Base-by-base conservation (phyloP, 805 yeast species). In the Ascoidea tarda region DNA sequence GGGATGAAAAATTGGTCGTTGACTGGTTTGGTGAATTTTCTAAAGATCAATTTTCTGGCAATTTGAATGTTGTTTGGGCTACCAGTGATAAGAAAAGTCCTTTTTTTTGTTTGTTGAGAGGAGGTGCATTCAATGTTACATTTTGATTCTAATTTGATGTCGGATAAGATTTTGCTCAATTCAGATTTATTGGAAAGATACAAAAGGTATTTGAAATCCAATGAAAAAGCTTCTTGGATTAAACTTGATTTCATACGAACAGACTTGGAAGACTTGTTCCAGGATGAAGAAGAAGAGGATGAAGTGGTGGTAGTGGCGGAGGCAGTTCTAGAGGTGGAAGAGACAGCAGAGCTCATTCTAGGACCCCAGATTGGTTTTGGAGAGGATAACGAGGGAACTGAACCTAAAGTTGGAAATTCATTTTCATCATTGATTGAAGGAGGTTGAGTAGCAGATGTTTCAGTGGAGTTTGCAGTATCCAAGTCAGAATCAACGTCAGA, bases 1-100 rank as follows among this genome's bases (percentile, higher is more conserved):
- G 98, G 97, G 51, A 90, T 78, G 33, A 74, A 64, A 63, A 90
- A 77, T 33, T 72, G 67, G 49, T 78, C 68, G 5, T 69, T 69
- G 53, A 84, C 78, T 52, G 95, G 95, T 65, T 82, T 84, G 46
- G 95, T 82, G 63, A 91, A 74, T 59, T 79, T 83, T 62, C 80
- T 82, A 55, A 86, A 75, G 53, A 91, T 75, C 57, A 84, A 86
- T 57, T 87, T 77, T 66, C 82, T 84, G 53, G 95, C 96, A 49
- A 67, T 69, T 52, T 71, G 73, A 53, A 87, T 89, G 52, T 78
- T 77, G 14, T 70, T 78, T 32, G 82, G 77, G 54, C 76, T 74
- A 61, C 97, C 98, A 60, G 82, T 76, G 59, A 91, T 78, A 63
- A 90, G 75, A 62, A 88, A 88, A 32, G 93, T 85, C 69, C 96